These are phyloP conservation scores for Sophora flavescens DNA, from an alignment of 306 rosid genomes.

Conservation along the genomic window DNA sequence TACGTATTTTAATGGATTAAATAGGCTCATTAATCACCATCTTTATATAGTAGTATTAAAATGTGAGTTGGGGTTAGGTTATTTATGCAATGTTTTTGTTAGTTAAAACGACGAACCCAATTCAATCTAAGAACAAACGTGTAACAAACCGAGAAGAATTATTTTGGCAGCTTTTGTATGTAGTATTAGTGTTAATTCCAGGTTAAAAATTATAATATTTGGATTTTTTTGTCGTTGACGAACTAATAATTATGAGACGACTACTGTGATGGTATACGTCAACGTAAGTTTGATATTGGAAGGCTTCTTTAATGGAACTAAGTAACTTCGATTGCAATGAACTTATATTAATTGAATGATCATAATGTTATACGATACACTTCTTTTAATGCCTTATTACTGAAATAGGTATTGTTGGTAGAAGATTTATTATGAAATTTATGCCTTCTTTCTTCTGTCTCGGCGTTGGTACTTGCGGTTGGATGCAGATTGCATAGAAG, in stretches of 20 bases:
- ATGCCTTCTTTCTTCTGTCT: slow-evolving; percentile 28
- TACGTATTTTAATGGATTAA: too few species aligned
- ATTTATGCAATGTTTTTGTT: too few species aligned
- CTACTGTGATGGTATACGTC: neutral
- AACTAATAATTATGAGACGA: neutral
- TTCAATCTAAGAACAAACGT: too few species aligned
- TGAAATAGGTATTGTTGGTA: slow-evolving; percentile 39
- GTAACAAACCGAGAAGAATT: too few species aligned
- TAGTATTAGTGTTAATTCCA: too few species aligned
- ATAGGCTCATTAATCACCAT: too few species aligned
- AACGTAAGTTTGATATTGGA: slow-evolving; percentile 1
- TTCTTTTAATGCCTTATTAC: slow-evolving; percentile 48
- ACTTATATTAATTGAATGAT: slow-evolving; percentile 24
- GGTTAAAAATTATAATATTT: neutral
- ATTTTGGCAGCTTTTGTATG: too few species aligned
- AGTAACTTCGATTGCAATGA: slow-evolving; percentile 10
- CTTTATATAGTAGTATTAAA: too few species aligned
- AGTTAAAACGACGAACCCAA: too few species aligned
- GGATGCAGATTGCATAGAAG: slow-evolving; percentile 16
- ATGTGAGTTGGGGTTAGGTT: too few species aligned
- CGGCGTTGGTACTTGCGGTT: slow-evolving; percentile 31
- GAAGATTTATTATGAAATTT: slow-evolving; percentile 47
- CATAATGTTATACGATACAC: slow-evolving; percentile 36
- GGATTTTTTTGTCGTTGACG: neutral
- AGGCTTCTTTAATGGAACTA: slow-evolving; percentile 23